These are phyloP conservation scores for Lomentospora prolificans DNA, from an alignment of 2,329 filamentous ascomycete species.

Conservation along the genomic window DNA sequence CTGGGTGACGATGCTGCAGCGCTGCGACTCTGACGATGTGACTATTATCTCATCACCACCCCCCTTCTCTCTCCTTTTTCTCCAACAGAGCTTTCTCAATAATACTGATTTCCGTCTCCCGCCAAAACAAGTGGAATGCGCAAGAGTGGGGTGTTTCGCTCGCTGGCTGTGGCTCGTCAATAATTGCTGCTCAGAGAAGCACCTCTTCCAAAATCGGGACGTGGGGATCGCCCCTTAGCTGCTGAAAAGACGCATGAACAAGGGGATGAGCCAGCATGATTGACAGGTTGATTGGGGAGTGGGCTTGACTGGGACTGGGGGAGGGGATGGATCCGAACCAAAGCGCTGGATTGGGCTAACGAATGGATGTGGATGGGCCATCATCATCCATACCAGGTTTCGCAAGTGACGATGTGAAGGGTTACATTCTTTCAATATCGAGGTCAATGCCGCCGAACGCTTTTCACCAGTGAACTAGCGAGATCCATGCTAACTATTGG, in stretches of 20 bases:
- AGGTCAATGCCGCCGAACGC: background rate
- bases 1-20: background rate
- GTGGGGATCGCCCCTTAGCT: background rate
- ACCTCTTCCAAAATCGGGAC: background rate
- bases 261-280: background rate
- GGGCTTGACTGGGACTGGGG: background rate
- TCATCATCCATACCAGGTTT: background rate
- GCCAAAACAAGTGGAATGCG: no score
- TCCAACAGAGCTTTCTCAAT: no score
- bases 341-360: background rate
- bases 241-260: background rate
- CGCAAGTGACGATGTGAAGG: background rate
- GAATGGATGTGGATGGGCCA: background rate
- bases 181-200: background rate
- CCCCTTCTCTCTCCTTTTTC: background rate
- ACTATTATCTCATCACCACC: background rate
- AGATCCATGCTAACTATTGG: no score
- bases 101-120: no score
- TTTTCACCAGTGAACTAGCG: background rate
- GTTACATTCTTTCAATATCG: background rate
- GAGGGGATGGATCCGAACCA: background rate
- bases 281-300: background rate
- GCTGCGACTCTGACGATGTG: conserved; percentile 2
- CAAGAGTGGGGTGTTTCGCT: background rate
- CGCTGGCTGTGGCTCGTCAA: background rate